Base-by-base conservation (phyloP, 345 rosid genomes). In the Eucalyptus curtisii region DNA sequence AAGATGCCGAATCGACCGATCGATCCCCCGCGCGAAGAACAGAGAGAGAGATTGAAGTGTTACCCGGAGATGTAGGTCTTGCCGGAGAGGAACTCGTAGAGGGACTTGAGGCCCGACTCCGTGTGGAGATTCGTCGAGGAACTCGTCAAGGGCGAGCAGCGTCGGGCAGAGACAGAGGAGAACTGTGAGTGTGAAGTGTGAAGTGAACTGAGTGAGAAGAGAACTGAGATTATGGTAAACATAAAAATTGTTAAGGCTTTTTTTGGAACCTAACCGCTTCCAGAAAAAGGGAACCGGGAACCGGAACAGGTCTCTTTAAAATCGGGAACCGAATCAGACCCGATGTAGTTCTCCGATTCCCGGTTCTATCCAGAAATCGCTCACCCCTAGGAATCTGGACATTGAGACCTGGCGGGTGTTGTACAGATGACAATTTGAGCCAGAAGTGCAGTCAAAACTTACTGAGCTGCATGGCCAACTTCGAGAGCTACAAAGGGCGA, bases 361-460 rank as follows among this genome's bases (percentile, higher is more conserved):
- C 2, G 0, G 0, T 50, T 50, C 53, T 17, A 17, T 2, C 4
- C 4, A 7, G 7, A 1, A 50, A 50, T 0, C 1, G 0, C 22
- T 52, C 55, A 52, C 55, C 24, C 4, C 55, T 7, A 52, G 24
- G 10, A 52, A 52, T 52, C 24, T 19, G 24, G 17, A 37, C 49
- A 42, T 87, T 49, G 48, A 37, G 49, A 22, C 13, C 40, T 47
- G 24, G 9, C 37, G 8, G 48, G 19, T 47, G 80, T 45, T 86
- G 53, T 90, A 93, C 95, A 95, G 97, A 96, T 92, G 97, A 93
- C 47, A 95, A 97, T 91, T 90, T 97, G 42, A 97, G 98, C 89
- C 94, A 92, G 87, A 96, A 97, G 85, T 97, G 99, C 90, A 95
- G 99, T 94, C 93, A 94, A 89, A 94, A 91, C 55, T 93, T 97